phyloP scores from a whole-genome alignment of 2,329 filamentous ascomycete species.

The Phaeophleospora eucalypticola region DNA sequence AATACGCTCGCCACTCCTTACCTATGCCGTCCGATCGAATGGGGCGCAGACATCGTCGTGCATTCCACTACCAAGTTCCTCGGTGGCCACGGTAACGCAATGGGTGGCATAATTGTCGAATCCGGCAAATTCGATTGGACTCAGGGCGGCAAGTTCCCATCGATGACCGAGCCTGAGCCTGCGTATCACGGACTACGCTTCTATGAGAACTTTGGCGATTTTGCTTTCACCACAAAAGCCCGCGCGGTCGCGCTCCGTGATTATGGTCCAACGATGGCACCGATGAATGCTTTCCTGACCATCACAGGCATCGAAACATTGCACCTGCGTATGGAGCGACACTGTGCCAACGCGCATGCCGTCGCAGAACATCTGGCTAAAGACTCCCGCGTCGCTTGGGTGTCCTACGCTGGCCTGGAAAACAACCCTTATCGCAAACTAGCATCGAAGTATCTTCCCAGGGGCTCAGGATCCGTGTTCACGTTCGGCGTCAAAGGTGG shows the following conservation, averaged over 20 bases:
- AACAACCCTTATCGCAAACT: conserved; percentile 6
- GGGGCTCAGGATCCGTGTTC: conserved; percentile 14
- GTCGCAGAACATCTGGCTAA: conserved; percentile 12
- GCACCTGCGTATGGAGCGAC: conserved; percentile 16
- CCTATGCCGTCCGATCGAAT: conserved; percentile 16
- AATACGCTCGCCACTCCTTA: conserved; percentile 17
- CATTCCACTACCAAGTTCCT: conserved; percentile 17
- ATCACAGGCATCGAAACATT: conserved; percentile 18
- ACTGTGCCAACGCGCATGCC: conserved; percentile 12
- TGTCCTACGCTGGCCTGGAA: conserved; percentile 15
- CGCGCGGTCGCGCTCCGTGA: conserved; percentile 14
- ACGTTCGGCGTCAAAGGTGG: conserved; percentile 16
- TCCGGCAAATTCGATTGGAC: conserved; percentile 18
- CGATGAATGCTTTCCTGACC: conserved; percentile 14
- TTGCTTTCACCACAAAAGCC: conserved; percentile 15
- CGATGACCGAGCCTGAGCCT: conserved; percentile 15
- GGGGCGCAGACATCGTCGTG: conserved; percentile 15
- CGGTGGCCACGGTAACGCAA: conserved; percentile 18
- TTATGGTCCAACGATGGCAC: conserved; percentile 14
- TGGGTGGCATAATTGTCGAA: conserved; percentile 16
- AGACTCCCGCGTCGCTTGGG: conserved; percentile 15
- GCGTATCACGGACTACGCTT: conserved; percentile 16
- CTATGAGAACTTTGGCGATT: conserved; percentile 16
- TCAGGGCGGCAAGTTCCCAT: conserved; percentile 11
- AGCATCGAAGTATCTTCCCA: conserved; percentile 12